Conservation (phyloP, 257 asterid species). For the Solanum chmielewskii region DNA sequence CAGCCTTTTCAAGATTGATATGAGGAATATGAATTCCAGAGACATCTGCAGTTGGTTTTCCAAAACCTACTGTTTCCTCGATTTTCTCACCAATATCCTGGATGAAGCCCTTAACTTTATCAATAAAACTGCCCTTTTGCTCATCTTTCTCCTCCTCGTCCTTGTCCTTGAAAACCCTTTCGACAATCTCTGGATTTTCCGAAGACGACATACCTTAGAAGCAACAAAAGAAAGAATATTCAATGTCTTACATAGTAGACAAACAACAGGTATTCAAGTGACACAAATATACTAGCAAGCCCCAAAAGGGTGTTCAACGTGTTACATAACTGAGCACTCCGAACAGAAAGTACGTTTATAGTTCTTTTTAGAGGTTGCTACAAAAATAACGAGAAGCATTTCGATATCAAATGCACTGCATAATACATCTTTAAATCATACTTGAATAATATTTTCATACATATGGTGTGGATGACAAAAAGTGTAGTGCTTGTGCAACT, state of each 20-base stretch:
- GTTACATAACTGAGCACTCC: background rate
- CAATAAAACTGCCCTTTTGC: constrained; percentile 59
- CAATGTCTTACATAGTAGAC: background rate
- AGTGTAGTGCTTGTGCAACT: background rate
- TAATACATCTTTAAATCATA: background rate
- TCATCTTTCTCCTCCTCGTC: constrained; percentile 27
- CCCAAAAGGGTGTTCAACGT: background rate
- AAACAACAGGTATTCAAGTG: background rate
- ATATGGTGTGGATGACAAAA: background rate
- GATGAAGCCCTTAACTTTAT: constrained; percentile 79
- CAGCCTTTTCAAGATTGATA: constrained; percentile 75
- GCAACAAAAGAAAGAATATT: background rate
- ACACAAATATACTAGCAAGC: background rate
- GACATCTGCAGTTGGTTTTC: constrained; percentile 96
- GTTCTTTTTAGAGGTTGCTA: background rate
- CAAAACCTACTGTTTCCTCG: constrained; percentile 84
- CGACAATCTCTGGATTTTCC: constrained; percentile 44
- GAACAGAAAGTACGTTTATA: background rate
- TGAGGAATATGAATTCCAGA: constrained; percentile 67
- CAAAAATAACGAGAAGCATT: background rate
- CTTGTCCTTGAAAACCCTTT: constrained; percentile 36
- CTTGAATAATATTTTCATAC: background rate
- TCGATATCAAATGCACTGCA: background rate
- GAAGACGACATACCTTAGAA: constrained; percentile 57
- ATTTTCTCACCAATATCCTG: constrained; percentile 91